A percentile compares a stretch with the other conserved stretches of the same genome.
Conservation (phyloP, 768 basidiomycete species). For the Hypholoma sublateritium region DNA sequence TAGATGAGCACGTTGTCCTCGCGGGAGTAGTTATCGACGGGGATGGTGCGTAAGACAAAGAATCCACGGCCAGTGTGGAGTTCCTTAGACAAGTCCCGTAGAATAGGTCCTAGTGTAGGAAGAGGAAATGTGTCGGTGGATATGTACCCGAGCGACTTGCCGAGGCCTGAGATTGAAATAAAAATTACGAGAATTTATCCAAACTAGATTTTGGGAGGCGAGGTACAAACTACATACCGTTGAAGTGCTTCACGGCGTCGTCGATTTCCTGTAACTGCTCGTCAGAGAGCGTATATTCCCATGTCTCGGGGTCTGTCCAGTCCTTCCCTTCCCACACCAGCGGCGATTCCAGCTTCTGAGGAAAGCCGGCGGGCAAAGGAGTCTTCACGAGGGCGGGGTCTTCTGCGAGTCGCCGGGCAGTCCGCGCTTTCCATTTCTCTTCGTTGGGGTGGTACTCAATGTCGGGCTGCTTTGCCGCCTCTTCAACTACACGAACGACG, state of each 20-base stretch:
- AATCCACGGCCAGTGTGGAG: conserved; percentile 45
- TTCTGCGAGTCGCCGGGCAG: conserved; percentile 33
- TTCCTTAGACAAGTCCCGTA: conserved; percentile 35
- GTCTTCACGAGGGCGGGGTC: conserved; percentile 30
- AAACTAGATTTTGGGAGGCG: too few relatives aligned
- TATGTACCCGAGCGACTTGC: conserved; percentile 27
- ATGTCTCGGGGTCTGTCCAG: conserved; percentile 36
- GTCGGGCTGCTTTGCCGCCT: conserved; percentile 31
- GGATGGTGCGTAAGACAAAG: conserved; percentile 45
- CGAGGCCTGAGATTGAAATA: conserved; percentile 17
- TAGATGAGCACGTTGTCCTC: conserved; percentile 42
- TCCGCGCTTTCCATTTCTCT: conserved; percentile 37
- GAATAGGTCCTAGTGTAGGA: conserved; percentile 35
- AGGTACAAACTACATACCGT: conserved; percentile 17
- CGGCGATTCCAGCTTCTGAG: conserved; percentile 33
- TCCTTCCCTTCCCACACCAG: conserved; percentile 45
- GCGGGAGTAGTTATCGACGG: conserved; percentile 39
- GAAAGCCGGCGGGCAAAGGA: conserved; percentile 36
- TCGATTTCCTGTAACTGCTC: conserved; percentile 37
- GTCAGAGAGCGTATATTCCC: conserved; percentile 34
- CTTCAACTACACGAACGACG: not conserved
- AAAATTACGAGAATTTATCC: too few relatives aligned
- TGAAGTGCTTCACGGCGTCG: conserved; percentile 33
- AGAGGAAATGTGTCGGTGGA: conserved; percentile 41
- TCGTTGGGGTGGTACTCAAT: conserved; percentile 40